phyloP scores from a whole-genome alignment of 225 moss, liverwort and hornwort genomes.

The Takakia lepidozioides region DNA sequence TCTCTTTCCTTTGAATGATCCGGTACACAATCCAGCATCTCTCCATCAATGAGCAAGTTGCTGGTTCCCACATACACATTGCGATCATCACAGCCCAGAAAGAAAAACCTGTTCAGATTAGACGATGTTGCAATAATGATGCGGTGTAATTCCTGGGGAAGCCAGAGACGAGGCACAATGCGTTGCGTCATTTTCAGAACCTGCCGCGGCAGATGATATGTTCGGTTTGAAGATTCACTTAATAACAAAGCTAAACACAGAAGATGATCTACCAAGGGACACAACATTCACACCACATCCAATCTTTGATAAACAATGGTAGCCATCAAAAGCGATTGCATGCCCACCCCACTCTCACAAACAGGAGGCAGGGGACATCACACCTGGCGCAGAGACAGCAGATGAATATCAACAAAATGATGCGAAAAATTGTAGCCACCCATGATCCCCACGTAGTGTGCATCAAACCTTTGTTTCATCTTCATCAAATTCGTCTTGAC shows the following conservation, averaged over 20 bases:
- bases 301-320: too few species aligned
- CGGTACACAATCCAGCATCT: conserved; percentile 89
- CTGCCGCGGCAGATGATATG: too few species aligned
- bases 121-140: conserved; percentile 75
- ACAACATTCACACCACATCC: too few species aligned
- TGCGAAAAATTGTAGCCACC: conserved; percentile 48
- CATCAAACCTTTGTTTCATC: too few species aligned
- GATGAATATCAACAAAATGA: conserved; percentile 73
- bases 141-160: conserved; percentile 15
- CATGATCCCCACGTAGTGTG: conserved; percentile 44
- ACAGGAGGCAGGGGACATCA: neutral
- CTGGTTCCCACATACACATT: conserved; percentile 75
- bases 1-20: conserved; percentile 27
- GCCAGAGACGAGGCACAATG: conserved; percentile 24
- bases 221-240: too few species aligned
- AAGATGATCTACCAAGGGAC: too few species aligned
- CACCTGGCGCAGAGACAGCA: conserved; percentile 58
- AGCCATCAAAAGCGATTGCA: too few species aligned
- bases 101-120: conserved; percentile 58
- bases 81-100: conserved; percentile 68
- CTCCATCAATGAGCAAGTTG: conserved; percentile 43
- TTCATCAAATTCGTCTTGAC: conserved; percentile 42
- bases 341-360: too few species aligned
- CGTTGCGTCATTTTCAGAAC: conserved; percentile 43
- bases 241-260: too few species aligned